These are phyloP conservation scores for Ricinus communis DNA, from an alignment of 345 rosid species.

Conservation along the genomic window DNA sequence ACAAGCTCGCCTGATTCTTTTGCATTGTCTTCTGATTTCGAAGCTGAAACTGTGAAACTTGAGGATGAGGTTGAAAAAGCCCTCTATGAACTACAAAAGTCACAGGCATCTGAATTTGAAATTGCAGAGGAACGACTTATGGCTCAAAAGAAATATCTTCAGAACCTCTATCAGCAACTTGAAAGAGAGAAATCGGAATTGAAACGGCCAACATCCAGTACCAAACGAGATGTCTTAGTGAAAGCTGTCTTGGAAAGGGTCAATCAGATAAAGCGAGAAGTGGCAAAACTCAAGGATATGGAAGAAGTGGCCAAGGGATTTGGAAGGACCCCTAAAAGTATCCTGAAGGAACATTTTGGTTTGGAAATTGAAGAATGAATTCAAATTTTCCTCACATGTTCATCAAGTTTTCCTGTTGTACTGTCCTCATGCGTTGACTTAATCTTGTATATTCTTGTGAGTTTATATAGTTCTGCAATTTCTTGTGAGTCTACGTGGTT, in stretches of 20 bases:
- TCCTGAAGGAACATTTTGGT: slow-evolving; percentile 55
- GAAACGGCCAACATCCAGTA: slow-evolving; percentile 26
- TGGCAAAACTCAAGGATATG: slow-evolving; percentile 62
- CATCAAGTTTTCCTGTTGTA: neutral
- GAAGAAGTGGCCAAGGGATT: slow-evolving; percentile 68
- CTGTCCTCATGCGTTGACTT: neutral
- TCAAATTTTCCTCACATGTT: neutral
- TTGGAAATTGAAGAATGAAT: slow-evolving; percentile 38
- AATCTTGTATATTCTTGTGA: neutral
- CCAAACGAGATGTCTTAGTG: slow-evolving; percentile 33
- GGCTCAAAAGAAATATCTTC: slow-evolving; percentile 59
- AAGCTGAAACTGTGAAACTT: slow-evolving; percentile 48
- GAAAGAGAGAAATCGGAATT: slow-evolving; percentile 61
- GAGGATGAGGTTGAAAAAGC: slow-evolving; percentile 62
- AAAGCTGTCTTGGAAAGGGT: slow-evolving; percentile 43
- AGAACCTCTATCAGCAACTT: slow-evolving; percentile 59
- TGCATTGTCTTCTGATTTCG: slow-evolving; percentile 41
- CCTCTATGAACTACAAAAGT: slow-evolving; percentile 50
- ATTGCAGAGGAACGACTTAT: slow-evolving; percentile 60
- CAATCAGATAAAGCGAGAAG: slow-evolving; percentile 59
- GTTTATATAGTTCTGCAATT: too few relatives aligned
- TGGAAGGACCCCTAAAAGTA: slow-evolving; percentile 55
- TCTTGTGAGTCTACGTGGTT: neutral
- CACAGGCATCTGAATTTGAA: slow-evolving; percentile 64
- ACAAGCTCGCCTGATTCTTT: slow-evolving; percentile 18